Evolutionary conservation across 176 grass and related monocot species (phyloP), one percentile per base, ranked within the genome.

Genomic region (Chloris gayana): DNA sequence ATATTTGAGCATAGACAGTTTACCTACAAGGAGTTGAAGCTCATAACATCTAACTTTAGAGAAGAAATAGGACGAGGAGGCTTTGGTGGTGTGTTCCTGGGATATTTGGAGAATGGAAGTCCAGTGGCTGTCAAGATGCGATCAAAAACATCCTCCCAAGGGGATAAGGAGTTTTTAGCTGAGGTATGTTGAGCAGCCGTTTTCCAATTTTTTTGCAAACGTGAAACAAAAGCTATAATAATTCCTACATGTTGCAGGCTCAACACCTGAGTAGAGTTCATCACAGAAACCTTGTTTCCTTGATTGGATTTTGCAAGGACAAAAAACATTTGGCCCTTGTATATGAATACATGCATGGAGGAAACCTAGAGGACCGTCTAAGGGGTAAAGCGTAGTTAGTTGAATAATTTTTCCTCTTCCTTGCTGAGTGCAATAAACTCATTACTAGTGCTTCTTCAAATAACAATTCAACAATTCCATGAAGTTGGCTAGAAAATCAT

Each of bases 71-170:
- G 91, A 1, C 37, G 67, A 70, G 94, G 91, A 85, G 94, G 91
- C 29, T 97, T 93, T 81, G 94, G 94, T 77, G 35, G 42, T 77
- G 88, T 93, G 12, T 97, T 74, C 69, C 37, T 89, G 14, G 94
- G 94, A 6, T 45, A 79, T 75, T 77, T 97, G 35, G 78, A 91
- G 83, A 81, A 93, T 61, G 84, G 67, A 51, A 93, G 24, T n/a
- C 80, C 90, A 83, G 86, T 97, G 82, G 94, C 94, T n/a, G 81
- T 97, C 30, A 97, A 97, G 81, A 74, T 89, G 37, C 46, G n/a
- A 9, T 89, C 86, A 68, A 64, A 69, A 58, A 26, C 74, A 67
- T 85, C 86, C 50, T 21, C 86, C 22, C 88, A 91, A 84, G 88
- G 91, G 49, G 77, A 26, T 35, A 89, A 79, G 56, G 84, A 93